Base-by-base conservation (phyloP, 345 rosid species). In the Erucastrum elatum region DNA sequence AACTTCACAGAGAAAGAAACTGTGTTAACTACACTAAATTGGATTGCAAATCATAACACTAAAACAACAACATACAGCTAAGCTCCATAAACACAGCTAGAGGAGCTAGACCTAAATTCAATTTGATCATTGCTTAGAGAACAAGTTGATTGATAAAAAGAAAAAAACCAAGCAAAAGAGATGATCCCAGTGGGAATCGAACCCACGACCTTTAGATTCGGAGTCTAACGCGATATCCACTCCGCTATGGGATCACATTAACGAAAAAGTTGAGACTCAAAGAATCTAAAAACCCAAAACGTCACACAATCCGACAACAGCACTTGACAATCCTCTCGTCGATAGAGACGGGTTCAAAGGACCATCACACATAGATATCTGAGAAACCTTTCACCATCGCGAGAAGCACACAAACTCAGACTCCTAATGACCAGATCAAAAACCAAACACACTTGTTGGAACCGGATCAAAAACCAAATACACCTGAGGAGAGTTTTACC, bases 131-230 rank as follows among this genome's bases (percentile, higher is more conserved):
- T 46, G 35, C 21, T 21, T 17, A 21, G 21, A 21, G 12, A 64
- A 3, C 21, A 49, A 34, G 30, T 1, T 30, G 25, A 64, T 51
- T 2, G 35, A n/a, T 12, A 31, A 13, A 2, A n/a, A 26, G 35
- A 33, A 53, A 15, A 49, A n/a, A 64, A 21, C 3, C 3, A 35
- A 65, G 3, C 11, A 55, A 78, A 77, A 41, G 29, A 7, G 64
- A 66, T 77, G 97, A 94, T 90, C 97, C 87, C 98, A 92, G 97
- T 92, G 98, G 95, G 97, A 87, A 69, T 94, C 92, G 91, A 94
- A 94, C 97, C 97, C 97, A 90, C 97, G 95, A 90, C 98, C 97
- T 92, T 90, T 88, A 90, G 97, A 92, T 94, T 61, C 97, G 97
- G 98, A 92, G 91, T 92, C 97, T 92, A 92, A 92, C 90, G 59